phyloP scores from a whole-genome alignment of 2,329 filamentous ascomycete genomes.

The Colletotrichum melonis region DNA sequence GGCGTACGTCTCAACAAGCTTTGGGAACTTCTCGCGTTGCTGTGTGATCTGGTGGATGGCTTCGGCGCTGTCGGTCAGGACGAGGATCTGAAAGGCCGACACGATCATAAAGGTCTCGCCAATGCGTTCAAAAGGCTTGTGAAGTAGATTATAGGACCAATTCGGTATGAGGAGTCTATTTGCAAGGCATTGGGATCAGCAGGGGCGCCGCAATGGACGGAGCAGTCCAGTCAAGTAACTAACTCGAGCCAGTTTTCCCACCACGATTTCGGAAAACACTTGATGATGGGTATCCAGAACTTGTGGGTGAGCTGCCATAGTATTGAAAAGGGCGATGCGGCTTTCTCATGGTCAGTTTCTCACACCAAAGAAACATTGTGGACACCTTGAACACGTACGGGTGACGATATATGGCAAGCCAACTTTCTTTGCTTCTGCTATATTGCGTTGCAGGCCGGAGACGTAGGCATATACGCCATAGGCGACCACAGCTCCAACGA shows the following conservation, averaged over 20 bases:
- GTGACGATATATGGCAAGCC: conserved; percentile 64
- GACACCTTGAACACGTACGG: conserved; percentile 54
- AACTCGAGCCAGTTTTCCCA: conserved; percentile 72
- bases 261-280: conserved; percentile 63
- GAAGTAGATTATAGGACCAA: conserved; percentile 67
- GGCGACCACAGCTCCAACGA: conserved; percentile 46
- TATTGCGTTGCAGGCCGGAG: conserved; percentile 54
- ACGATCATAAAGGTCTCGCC: conserved; percentile 76
- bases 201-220: background rate
- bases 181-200: conserved; percentile 30
- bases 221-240: conserved; percentile 41
- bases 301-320: conserved; percentile 66
- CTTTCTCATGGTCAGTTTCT: conserved; percentile 44
- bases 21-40: conserved; percentile 77
- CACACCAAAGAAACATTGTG: no score
- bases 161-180: conserved; percentile 67
- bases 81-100: conserved; percentile 62
- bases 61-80: conserved; percentile 73
- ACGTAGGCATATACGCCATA: conserved; percentile 47
- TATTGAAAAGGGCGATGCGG: conserved; percentile 60
- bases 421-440: conserved; percentile 60
- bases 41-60: conserved; percentile 73
- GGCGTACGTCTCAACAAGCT: conserved; percentile 70
- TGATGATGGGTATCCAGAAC: conserved; percentile 67
- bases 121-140: conserved; percentile 67